Conservation (phyloP, 108 stramenopile species). For the Skeletonema costatum region DNA sequence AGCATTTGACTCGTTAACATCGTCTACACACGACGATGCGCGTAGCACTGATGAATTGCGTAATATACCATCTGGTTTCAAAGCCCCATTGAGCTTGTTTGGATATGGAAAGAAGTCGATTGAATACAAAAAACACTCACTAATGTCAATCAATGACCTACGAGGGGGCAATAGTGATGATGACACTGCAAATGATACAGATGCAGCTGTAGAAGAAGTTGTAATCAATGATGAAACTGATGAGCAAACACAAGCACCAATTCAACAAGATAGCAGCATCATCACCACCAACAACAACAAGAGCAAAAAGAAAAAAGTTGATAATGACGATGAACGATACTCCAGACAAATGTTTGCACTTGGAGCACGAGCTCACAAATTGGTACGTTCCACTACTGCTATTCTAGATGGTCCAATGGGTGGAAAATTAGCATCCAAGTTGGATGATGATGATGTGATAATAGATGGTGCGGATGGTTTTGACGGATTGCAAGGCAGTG, state of each 20-base stretch:
- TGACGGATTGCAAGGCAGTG: constrained; percentile 22
- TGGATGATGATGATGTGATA: constrained; percentile 7
- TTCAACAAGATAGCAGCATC: not conserved
- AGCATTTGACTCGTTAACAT: not conserved
- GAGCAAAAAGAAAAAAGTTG: constrained; percentile 24
- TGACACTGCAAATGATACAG: not conserved
- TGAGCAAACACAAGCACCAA: not conserved
- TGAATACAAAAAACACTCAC: not conserved
- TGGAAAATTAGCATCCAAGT: not conserved
- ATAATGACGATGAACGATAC: constrained; percentile 84
- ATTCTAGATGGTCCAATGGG: constrained; percentile 80
- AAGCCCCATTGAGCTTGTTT: not conserved
- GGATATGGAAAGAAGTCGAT: not conserved
- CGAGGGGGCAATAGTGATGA: constrained; percentile 1
- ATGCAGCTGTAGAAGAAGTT: not conserved
- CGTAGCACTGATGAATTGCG: not conserved
- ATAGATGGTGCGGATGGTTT: constrained; percentile 35
- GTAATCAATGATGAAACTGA: not conserved
- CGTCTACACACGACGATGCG: not conserved
- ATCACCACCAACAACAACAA: not conserved
- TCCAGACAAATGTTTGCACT: constrained; percentile 88
- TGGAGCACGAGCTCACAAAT: constrained; percentile 80
- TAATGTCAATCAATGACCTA: not conserved
- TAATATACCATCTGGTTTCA: not conserved
- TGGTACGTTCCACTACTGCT: constrained; percentile 77